Evolutionary conservation across 164 flowering plant genomes (phyloP), one percentile per base, ranked within the genome.

Genomic region (Akebia trifoliata): DNA sequence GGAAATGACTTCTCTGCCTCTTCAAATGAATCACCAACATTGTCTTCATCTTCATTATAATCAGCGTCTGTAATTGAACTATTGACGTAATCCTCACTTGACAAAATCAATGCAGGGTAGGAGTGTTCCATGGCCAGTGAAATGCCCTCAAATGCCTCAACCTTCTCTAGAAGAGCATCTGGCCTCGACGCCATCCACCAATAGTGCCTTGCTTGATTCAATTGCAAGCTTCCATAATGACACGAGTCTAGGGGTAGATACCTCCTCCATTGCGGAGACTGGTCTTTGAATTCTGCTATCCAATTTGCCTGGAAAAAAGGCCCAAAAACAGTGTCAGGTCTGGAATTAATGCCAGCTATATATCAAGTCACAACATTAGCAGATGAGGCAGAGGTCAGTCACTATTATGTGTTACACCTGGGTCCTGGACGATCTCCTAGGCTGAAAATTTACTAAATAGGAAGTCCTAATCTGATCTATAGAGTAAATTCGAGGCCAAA

Each of bases 191-290:
- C 84, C 80, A 37, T 87, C 87, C 45, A 94, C 72, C 60, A 88
- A 52, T 43, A 85, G 43, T 28, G 97, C 99, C 69, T 80, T 86
- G 68, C 69, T 81, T 8, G 95, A 87, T 20, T 82, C 86, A 34
- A 90, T 62, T 25, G 99, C 97, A 2, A 69, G 76, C 50, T 85
- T 65, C 97, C 95, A 86, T 31, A 86, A 69, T 21, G 79, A 72
- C 68, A 75, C 64, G 83, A 90, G 76, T 74, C 69, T 83, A 2
- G 84, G 80, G 71, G 85, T 85, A 51, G 81, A 67, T 21, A 36
- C 69, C 54, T 57, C n/a, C n/a, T n/a, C 59, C 28, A 51, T 58
- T 37, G 63, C 62, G 12, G 62, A 1, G 43, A 50, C 64, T 54
- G 58, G 58, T 40, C 54, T 54, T 20, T 5, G n/a, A 47, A 6